These are phyloP conservation scores for Astrothelium subdiscretum DNA, from an alignment of 495 filamentous ascomycete species.

Conservation along the genomic window DNA sequence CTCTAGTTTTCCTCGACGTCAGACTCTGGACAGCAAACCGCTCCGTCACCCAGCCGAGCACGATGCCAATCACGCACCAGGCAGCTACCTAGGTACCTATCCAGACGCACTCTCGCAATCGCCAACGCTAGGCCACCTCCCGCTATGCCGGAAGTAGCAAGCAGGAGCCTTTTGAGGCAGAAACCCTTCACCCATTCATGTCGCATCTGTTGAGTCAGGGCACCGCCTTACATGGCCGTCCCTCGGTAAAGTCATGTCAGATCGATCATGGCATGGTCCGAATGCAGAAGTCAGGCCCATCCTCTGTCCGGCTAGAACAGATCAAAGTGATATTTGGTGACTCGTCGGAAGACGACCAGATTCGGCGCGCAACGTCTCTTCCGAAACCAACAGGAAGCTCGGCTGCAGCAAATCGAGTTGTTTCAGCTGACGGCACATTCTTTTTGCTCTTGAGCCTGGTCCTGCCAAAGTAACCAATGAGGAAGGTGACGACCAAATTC, in stretches of 20 bases:
- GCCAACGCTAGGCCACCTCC: too few species aligned
- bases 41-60: not conserved
- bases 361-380: not conserved
- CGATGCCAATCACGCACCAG: too few species aligned
- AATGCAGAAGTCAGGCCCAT: too few species aligned
- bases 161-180: not conserved
- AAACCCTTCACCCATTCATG: not conserved
- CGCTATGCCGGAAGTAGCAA: not conserved
- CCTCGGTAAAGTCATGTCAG: not conserved
- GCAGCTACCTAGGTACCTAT: not conserved
- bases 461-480: not conserved
- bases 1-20: not conserved
- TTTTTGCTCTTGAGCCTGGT: not conserved
- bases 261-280: too few species aligned
- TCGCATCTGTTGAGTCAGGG: not conserved
- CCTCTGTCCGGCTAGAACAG: too few species aligned
- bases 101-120: too few species aligned
- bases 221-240: not conserved
- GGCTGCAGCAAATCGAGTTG: not conserved
- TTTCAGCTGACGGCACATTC: not conserved
- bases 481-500: not conserved
- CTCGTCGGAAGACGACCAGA: not conserved
- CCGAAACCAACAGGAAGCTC: conserved; percentile 1
- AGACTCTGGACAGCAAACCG: not conserved
- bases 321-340: too few species aligned